Conservation (phyloP, 768 basidiomycete species). For the Phaeolepiota aurea region DNA sequence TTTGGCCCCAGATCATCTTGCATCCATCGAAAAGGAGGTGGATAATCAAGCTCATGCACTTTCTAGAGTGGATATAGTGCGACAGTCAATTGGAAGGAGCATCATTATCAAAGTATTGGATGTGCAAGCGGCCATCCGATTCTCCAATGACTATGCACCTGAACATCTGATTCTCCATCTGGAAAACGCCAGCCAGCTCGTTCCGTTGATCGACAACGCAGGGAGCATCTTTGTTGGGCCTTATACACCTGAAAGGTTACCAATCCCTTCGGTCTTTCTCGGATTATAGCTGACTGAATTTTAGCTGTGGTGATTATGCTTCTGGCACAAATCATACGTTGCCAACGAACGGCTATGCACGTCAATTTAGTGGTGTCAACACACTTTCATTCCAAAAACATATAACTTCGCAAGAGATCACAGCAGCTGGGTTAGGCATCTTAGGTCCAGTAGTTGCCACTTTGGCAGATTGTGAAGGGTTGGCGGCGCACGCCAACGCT, state of each 20-base stretch:
- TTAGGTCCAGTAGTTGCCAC: slow-evolving; percentile 87
- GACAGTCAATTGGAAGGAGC: slow-evolving; percentile 83
- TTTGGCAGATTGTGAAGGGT: slow-evolving; percentile 89
- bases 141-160: slow-evolving; percentile 97
- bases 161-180: slow-evolving; percentile 95
- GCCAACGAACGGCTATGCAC: slow-evolving; percentile 93
- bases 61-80: slow-evolving; percentile 83
- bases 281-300: slow-evolving; percentile 3
- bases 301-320: slow-evolving; percentile 95
- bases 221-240: slow-evolving; percentile 96
- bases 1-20: slow-evolving; percentile 52
- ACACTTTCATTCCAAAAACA: slow-evolving; percentile 97
- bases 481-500: slow-evolving; percentile 94
- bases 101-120: slow-evolving; percentile 71
- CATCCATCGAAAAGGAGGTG: slow-evolving; percentile 76
- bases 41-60: slow-evolving; percentile 83
- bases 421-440: slow-evolving; percentile 59
- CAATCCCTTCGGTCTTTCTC: slow-evolving; percentile 1
- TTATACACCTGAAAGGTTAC: slow-evolving; percentile 90
- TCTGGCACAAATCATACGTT: slow-evolving; percentile 98
- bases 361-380: slow-evolving; percentile 98
- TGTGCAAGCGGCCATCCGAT: slow-evolving; percentile 70
- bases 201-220: slow-evolving; percentile 76
- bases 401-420: slow-evolving; percentile 94
- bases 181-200: slow-evolving; percentile 54